phyloP scores from a whole-genome alignment of 2,329 filamentous ascomycete genomes.

The Arthrobotrys conoides region DNA sequence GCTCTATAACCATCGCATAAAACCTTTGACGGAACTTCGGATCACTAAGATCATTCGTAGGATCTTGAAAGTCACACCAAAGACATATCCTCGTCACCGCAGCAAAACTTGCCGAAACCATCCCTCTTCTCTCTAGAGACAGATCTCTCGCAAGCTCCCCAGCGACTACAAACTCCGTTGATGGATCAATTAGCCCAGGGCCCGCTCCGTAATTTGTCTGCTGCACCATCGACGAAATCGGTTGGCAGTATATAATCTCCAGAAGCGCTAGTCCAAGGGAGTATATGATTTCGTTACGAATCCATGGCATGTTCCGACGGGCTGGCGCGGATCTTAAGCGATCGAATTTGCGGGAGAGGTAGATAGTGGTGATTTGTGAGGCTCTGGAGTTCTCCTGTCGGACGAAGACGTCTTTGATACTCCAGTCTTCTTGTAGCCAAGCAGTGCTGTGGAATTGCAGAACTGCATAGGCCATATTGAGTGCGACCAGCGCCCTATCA shows the following conservation, averaged over 20 bases:
- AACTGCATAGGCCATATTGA: conserved; percentile 1
- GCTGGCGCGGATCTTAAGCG: neutral
- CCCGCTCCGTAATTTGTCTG: neutral
- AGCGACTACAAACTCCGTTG: neutral
- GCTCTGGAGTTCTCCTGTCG: neutral
- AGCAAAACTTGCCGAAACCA: conserved; percentile 7
- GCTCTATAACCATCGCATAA: conserved; percentile 6
- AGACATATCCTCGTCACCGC: neutral
- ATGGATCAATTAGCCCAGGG: neutral
- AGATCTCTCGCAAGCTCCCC: neutral
- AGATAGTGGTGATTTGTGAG: neutral
- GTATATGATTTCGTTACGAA: conserved; percentile 1
- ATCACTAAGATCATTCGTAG: neutral
- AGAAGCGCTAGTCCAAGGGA: conserved; percentile 10
- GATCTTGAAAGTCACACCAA: conserved; percentile 1
- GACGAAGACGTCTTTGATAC: conserved; percentile 8
- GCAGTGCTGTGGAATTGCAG: conserved; percentile 8
- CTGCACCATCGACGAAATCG: neutral
- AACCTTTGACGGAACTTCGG: conserved; percentile 1
- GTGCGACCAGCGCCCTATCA: neutral
- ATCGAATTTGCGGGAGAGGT: conserved; percentile 3
- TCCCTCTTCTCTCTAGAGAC: neutral
- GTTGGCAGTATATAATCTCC: conserved; percentile 4
- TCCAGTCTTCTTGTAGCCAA: conserved; percentile 11
- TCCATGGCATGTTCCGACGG: neutral